These are phyloP conservation scores for Myriosclerotinia curreyana DNA, from an alignment of 2,329 filamentous ascomycete genomes.

Conservation along the genomic window DNA sequence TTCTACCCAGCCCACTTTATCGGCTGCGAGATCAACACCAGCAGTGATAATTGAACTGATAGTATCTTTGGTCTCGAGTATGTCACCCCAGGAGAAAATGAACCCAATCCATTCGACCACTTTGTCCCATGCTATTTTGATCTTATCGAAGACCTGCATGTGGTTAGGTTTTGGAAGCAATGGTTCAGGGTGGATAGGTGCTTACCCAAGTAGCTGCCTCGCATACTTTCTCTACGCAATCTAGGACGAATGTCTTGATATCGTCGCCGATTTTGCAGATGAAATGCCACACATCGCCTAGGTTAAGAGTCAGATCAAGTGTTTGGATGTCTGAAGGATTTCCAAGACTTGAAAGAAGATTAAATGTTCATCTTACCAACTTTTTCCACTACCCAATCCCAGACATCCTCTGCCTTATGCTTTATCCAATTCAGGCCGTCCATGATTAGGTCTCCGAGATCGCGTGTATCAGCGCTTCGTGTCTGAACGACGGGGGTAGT, in stretches of 20 bases:
- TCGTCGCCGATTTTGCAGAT: neutral
- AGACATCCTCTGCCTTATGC: neutral
- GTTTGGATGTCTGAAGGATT: neutral
- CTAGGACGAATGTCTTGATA: neutral
- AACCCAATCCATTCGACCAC: conserved; percentile 1
- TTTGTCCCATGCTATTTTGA: neutral
- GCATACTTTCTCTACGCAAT: neutral
- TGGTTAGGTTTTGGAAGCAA: neutral
- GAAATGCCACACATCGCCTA: conserved; percentile 1
- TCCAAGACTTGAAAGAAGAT: neutral
- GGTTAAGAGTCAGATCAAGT: neutral
- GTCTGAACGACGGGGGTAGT: neutral
- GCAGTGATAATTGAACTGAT: neutral
- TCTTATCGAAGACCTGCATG: conserved; percentile 1
- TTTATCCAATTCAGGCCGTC: neutral
- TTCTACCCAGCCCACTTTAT: neutral
- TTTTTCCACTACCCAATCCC: neutral
- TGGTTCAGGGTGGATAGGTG: neutral
- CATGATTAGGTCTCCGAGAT: neutral
- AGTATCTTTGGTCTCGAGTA: conserved; percentile 1
- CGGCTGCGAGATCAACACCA: neutral
- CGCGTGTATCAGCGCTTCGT: neutral
- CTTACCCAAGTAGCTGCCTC: conserved; percentile 1
- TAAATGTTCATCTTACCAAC: neutral
- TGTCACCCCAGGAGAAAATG: conserved; percentile 1